A percentile compares a stretch with the other conserved stretches of the same genome.
phyloP scores from a whole-genome alignment of 2,329 filamentous ascomycete species.

The Gyromitra esculenta region DNA sequence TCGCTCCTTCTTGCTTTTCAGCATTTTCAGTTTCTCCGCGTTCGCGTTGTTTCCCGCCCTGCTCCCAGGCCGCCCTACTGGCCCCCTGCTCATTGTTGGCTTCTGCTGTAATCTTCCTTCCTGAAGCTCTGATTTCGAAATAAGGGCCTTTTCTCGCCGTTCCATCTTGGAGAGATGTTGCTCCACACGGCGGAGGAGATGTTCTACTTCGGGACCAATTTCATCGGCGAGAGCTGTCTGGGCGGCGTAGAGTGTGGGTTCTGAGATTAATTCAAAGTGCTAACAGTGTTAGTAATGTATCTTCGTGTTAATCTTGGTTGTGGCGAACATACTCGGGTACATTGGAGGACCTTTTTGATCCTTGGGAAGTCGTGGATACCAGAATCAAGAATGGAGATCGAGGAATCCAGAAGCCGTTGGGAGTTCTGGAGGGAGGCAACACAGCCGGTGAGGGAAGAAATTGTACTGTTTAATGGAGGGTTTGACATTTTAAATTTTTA shows the following conservation, averaged over 20 bases:
- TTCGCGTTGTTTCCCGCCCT: constrained; percentile 59
- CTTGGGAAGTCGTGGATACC: constrained; percentile 66
- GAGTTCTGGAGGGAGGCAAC: constrained; percentile 70
- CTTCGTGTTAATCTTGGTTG: constrained; percentile 7
- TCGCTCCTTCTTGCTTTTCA: constrained; percentile 83
- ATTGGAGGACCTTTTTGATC: constrained; percentile 68
- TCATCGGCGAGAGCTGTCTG: constrained; percentile 86
- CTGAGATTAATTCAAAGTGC: constrained; percentile 93
- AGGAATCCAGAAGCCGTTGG: constrained; percentile 70
- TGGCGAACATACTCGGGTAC: constrained; percentile 65
- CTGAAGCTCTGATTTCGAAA: constrained; percentile 83
- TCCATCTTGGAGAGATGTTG: constrained; percentile 83
- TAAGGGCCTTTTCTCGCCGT: constrained; percentile 82
- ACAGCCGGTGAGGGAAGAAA: constrained; percentile 62
- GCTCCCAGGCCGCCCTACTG: constrained; percentile 55
- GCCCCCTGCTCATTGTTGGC: constrained; percentile 46
- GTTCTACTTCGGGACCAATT: constrained; percentile 84
- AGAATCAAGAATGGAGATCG: constrained; percentile 67
- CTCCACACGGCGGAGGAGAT: constrained; percentile 82
- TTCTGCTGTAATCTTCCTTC: constrained; percentile 68
- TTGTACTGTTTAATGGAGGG: constrained; percentile 45
- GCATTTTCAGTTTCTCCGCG: constrained; percentile 71
- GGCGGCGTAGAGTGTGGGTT: constrained; percentile 80
- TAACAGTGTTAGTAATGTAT: constrained; percentile 60
- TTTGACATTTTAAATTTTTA: constrained; percentile 49